These are phyloP conservation scores for Aspergillus incahuasiensis DNA, from an alignment of 495 filamentous ascomycete species.

Conservation along the genomic window DNA sequence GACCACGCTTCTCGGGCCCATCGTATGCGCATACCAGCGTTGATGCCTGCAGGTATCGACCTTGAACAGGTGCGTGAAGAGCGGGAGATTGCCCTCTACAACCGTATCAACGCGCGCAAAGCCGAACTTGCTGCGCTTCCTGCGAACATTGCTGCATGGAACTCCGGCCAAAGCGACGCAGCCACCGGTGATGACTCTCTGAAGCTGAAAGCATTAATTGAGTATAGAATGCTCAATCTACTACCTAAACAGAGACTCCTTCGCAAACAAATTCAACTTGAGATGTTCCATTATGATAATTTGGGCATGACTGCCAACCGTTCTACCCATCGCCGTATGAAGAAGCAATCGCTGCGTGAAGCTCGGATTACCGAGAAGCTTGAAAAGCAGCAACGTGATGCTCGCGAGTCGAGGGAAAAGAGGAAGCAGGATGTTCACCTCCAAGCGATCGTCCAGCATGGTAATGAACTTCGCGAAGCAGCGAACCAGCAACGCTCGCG, in stretches of 20 bases:
- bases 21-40: conserved; percentile 72
- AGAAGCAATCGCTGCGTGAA: conserved; percentile 94
- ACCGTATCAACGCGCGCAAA: conserved; percentile 78
- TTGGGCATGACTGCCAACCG: conserved; percentile 93
- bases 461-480: conserved; percentile 57
- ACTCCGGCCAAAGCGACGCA: conserved; percentile 64
- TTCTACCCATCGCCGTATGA: conserved; percentile 81
- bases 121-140: conserved; percentile 74
- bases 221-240: conserved; percentile 80
- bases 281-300: conserved; percentile 91
- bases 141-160: conserved; percentile 79
- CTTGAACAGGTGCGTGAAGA: conserved; percentile 78
- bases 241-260: conserved; percentile 80
- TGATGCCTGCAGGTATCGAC: conserved; percentile 79
- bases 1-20: conserved; percentile 68
- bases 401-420: conserved; percentile 88
- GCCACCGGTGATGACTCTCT: conserved; percentile 73
- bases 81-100: conserved; percentile 81
- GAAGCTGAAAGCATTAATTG: conserved; percentile 86
- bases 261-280: conserved; percentile 76
- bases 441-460: conserved; percentile 63
- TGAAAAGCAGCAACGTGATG: conserved; percentile 96
- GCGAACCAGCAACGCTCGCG: conserved; percentile 55
- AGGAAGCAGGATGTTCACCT: conserved; percentile 93
- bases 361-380: conserved; percentile 96